Base-by-base conservation (phyloP, 108 stramenopile genomes). In the Cylindrotheca closterium region DNA sequence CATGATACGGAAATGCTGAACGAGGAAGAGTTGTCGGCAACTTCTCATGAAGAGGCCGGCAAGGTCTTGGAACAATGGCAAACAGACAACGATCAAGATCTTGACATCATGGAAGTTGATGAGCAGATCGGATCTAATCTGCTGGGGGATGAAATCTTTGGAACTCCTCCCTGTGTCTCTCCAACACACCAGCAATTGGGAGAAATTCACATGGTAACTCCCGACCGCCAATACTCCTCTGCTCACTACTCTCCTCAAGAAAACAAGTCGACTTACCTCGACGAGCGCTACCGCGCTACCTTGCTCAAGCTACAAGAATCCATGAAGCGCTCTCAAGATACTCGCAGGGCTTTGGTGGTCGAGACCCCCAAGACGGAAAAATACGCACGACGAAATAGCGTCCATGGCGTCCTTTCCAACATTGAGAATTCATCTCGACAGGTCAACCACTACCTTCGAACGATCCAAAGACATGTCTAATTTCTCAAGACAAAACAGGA, bases 51-150 rank as follows among this genome's bases (percentile, higher is more conserved):
- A 58, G 81, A 77, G 33, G 76, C 75, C 34, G 51, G 60, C 61
- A 78, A 71, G 55, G 81, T 82, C 17, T 73, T 82, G 19, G 73
- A 78, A 24, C 63, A 82, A 48, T 82, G 81, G 81, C 62, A 72
- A 30, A 60, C 55, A 12, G 71, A 73, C 42, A 49, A 65, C 37
- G 71, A 73, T 26, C 61, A 65, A n/a, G 75, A 73, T 56, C 46
- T 37, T 25, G 70, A 67, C 4, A 51, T 81, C 57, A 82, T 82
- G 81, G 70, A 82, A 53, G 73, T 82, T 31, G 81, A 82, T 53
- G 81, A 78, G 53, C 64, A 82, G 52, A 73, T 82, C 55, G 76
- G 81, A 19, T 67, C 77, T 7, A 75, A 82, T 55, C 59, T 82
- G 25, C 53, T 82, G 2, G 76, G 66, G 28, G 81, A 82, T n/a